A percentile compares a stretch with the other conserved stretches of the same genome.
Evolutionary conservation across 2,329 filamentous ascomycete genomes (phyloP).

Genomic region (Fusarium camptoceras): DNA sequence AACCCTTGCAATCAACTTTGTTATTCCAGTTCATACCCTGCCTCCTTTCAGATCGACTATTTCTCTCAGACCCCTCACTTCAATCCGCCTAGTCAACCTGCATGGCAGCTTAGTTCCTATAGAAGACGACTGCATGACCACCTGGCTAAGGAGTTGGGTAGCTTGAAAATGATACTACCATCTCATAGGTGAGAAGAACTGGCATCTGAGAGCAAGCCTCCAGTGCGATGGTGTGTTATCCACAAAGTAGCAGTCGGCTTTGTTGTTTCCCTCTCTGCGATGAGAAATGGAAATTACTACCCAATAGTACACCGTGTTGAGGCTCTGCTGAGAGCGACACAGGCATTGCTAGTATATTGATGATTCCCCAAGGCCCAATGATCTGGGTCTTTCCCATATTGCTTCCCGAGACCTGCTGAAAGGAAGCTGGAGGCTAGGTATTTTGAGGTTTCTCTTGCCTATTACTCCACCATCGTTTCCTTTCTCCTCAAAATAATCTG

Average conservation of each 20-base stretch:
- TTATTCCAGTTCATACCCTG: neutral
- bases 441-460: neutral
- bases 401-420: neutral
- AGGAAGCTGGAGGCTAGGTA: neutral
- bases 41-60: neutral
- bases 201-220: neutral
- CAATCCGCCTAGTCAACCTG: neutral
- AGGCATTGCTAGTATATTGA: neutral
- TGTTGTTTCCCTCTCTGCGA: neutral
- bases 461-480: neutral
- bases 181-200: neutral
- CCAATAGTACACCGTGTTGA: neutral
- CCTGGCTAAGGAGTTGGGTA: neutral
- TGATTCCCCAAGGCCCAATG: neutral
- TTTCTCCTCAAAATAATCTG: neutral
- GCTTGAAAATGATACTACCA: constrained; percentile 1
- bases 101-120: neutral
- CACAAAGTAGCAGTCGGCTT: neutral
- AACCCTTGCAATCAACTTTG: neutral
- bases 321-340: neutral
- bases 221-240: neutral
- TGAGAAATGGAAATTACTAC: neutral
- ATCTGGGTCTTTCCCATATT: neutral
- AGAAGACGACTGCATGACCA: constrained; percentile 1
- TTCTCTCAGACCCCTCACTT: neutral